Base-by-base conservation (phyloP, 805 yeast genomes). In the Candida adriatica region DNA sequence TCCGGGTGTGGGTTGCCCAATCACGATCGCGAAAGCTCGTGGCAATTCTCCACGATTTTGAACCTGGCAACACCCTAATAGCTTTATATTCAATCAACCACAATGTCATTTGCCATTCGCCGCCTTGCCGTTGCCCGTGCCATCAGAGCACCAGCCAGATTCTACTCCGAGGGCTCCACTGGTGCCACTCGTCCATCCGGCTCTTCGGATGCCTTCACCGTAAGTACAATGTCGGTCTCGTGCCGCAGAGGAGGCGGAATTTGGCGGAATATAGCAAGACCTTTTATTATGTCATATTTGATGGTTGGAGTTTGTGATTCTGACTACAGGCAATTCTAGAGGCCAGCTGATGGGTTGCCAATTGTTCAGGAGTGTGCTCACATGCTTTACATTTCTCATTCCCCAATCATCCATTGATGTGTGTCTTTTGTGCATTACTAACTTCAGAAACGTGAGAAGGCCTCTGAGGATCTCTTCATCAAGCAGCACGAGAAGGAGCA, bases 401-500 rank as follows among this genome's bases (percentile, higher is more conserved):
- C n/a, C n/a, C n/a, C n/a, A n/a, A n/a, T n/a, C n/a, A n/a, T n/a
- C n/a, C n/a, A n/a, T n/a, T n/a, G n/a, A n/a, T n/a, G n/a, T n/a
- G n/a, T n/a, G n/a, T n/a, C n/a, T 13, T 24, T 24, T 19, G 15
- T 9, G 21, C 31, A 27, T 23, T 43, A 40, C 42, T 41, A 42
- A 31, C 37, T 11, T 11, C 47, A 71, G 71, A 85, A 87, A 59
- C 87, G 94, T 59, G 98, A 92, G 70, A 80, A 74, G 64, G 95
- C 95, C 42, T 79, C 78, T 56, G 98, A 90, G 68, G 86, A 81
- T 57, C 69, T 66, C 51, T 88, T 77, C 67, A 68, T 87, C 61
- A 84, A 75, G 63, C 79, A 85, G 65, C 95, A 82, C 56, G 95
- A 90, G 68, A 81, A 79, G 56, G 95, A 86, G 61, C 86, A 81